A percentile compares a stretch with the other conserved stretches of the same genome.
Conservation (phyloP, 768 basidiomycete species). For the Tremella mesenterica region DNA sequence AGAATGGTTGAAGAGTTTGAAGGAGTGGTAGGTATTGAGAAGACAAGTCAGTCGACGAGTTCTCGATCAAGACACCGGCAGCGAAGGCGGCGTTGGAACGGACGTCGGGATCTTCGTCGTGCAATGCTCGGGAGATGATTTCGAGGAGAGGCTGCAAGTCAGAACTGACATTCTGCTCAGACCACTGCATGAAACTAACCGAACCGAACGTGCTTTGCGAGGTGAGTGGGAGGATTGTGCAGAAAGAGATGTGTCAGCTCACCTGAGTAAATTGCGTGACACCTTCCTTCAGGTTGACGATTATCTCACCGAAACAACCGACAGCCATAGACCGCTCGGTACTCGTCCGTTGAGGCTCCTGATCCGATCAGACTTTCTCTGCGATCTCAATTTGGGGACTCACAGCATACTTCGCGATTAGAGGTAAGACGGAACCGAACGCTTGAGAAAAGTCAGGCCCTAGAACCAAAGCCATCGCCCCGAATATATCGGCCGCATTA, state of each 20-base stretch:
- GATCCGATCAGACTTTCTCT: background rate
- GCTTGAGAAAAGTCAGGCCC: constrained; percentile 72
- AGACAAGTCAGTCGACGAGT: constrained; percentile 70
- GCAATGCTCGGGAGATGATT: constrained; percentile 72
- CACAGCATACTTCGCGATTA: constrained; percentile 87
- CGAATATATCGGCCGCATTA: constrained; percentile 86
- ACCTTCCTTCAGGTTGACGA: constrained; percentile 76
- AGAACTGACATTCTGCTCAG: no score
- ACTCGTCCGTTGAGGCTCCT: constrained; percentile 69
- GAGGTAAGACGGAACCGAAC: constrained; percentile 77
- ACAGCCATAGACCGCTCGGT: constrained; percentile 89
- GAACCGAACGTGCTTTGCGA: no score
- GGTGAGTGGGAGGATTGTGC: no score
- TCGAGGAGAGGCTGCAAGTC: constrained; percentile 55
- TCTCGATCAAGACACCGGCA: constrained; percentile 78
- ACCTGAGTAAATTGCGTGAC: constrained; percentile 68
- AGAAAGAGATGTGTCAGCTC: constrained; percentile 25
- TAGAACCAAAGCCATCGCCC: constrained; percentile 74
- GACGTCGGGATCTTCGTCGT: constrained; percentile 82
- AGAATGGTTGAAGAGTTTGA: constrained; percentile 68
- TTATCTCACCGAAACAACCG: constrained; percentile 90
- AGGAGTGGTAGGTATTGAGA: constrained; percentile 73
- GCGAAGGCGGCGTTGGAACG: constrained; percentile 95
- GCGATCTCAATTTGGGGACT: constrained; percentile 39
- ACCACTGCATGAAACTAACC: no score